Evolutionary conservation across 1,284 basidiomycete genomes (phyloP).

Genomic region (Cutaneotrichosporon daszewskae): DNA sequence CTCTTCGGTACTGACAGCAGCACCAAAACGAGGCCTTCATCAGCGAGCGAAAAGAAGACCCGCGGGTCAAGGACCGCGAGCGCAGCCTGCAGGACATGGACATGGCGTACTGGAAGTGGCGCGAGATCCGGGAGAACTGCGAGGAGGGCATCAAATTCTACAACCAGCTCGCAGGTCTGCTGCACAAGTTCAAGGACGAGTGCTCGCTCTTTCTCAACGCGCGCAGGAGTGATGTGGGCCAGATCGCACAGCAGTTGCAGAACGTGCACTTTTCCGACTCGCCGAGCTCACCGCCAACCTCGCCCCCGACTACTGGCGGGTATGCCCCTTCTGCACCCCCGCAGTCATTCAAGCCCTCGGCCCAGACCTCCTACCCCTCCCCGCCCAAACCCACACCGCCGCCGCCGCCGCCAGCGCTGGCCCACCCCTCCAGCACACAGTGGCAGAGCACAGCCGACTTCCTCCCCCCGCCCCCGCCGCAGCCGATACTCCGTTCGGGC

Average conservation of each 20-base stretch:
- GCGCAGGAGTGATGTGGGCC: constrained; percentile 57
- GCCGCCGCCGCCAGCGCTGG: constrained; percentile 17
- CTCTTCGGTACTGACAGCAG: constrained; percentile 48
- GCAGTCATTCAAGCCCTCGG: constrained; percentile 5
- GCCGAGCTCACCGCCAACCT: constrained; percentile 3
- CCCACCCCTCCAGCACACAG: constrained; percentile 34
- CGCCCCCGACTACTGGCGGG: too few relatives aligned
- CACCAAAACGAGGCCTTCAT: constrained; percentile 69
- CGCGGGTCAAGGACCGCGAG: constrained; percentile 74
- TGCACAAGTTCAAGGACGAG: constrained; percentile 65
- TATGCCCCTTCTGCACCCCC: constrained; percentile 7
- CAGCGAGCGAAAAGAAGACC: constrained; percentile 70
- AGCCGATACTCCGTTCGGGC: constrained; percentile 36
- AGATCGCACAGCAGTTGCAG: constrained; percentile 27
- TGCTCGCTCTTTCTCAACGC: constrained; percentile 67
- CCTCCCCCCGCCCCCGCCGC: constrained; percentile 44
- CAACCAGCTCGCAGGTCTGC: constrained; percentile 65
- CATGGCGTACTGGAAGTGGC: constrained; percentile 79
- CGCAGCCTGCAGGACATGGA: constrained; percentile 80
- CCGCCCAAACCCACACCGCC: constrained; percentile 14
- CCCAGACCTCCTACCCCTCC: constrained; percentile 14
- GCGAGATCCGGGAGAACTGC: constrained; percentile 75
- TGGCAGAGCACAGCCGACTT: constrained; percentile 42
- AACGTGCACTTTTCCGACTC: constrained; percentile 12
- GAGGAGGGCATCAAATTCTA: constrained; percentile 91